These are phyloP conservation scores for Globisporangium paroecandrum DNA, from an alignment of 352 stramenopile species.

Conservation along the genomic window DNA sequence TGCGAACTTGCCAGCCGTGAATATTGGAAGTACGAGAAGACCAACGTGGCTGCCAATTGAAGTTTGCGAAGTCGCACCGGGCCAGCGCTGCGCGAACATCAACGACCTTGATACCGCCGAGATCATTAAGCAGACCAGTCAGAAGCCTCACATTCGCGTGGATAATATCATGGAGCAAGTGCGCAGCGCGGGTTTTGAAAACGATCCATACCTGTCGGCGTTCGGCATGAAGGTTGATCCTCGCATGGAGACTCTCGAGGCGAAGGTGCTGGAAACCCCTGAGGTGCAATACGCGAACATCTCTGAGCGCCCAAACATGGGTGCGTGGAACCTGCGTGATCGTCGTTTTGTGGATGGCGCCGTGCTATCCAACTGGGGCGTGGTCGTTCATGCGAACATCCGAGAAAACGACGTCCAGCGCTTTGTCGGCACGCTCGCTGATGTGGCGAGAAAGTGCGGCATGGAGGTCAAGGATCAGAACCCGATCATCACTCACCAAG, in stretches of 20 bases:
- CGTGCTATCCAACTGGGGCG: not conserved
- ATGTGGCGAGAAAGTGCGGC: not conserved
- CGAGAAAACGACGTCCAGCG: not conserved
- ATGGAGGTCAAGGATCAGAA: not conserved
- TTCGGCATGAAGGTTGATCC: not conserved
- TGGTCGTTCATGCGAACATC: not conserved
- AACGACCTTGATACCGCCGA: not conserved
- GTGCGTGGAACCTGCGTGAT: not conserved
- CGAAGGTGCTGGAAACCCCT: not conserved
- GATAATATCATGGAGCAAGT: not conserved
- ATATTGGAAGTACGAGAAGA: not conserved
- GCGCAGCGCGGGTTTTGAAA: not conserved
- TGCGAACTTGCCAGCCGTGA: not conserved
- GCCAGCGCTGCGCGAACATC: not conserved
- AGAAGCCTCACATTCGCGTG: not conserved
- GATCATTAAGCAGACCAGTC: constrained; percentile 1
- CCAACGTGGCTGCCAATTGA: not conserved
- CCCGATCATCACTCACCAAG: not conserved
- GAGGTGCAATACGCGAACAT: not conserved
- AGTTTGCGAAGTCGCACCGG: not conserved
- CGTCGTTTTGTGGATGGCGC: not conserved
- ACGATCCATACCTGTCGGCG: not conserved
- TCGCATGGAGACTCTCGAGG: not conserved
- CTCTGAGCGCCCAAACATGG: constrained; percentile 1
- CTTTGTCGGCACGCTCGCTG: not conserved